These are phyloP conservation scores for Baudoinia panamericana DNA, from an alignment of 495 filamentous ascomycete species.

Conservation along the genomic window DNA sequence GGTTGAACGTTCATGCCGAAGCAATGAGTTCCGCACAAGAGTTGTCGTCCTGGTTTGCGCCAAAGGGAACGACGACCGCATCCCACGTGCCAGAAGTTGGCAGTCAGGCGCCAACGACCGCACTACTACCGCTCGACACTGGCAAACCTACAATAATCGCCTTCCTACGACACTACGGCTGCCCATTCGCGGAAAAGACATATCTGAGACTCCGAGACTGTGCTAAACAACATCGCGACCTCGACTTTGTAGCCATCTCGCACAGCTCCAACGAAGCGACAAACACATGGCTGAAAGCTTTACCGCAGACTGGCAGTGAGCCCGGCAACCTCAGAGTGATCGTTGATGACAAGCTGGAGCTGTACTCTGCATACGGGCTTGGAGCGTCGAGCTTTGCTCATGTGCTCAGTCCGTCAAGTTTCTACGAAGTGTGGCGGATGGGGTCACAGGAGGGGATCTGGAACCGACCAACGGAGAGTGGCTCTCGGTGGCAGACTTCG, in stretches of 20 bases:
- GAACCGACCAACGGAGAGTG: constrained; percentile 42
- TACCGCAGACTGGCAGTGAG: constrained; percentile 35
- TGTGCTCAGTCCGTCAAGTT: constrained; percentile 32
- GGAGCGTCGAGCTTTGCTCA: constrained; percentile 41
- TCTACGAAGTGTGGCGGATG: constrained; percentile 38
- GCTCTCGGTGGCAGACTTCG: constrained; percentile 44
- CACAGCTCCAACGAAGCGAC: constrained; percentile 40
- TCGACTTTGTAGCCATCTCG: constrained; percentile 45
- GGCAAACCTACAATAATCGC: constrained; percentile 39
- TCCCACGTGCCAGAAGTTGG: constrained; percentile 6
- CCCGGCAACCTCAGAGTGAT: constrained; percentile 38
- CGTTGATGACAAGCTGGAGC: constrained; percentile 38
- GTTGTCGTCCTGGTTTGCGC: constrained; percentile 15
- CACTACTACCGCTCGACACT: constrained; percentile 33
- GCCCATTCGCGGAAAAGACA: constrained; percentile 48
- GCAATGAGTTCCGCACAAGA: constrained; percentile 20
- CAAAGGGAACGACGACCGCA: neutral
- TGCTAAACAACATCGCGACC: constrained; percentile 35
- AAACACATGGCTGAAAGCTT: constrained; percentile 38
- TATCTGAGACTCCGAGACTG: constrained; percentile 35
- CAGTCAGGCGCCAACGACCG: constrained; percentile 33
- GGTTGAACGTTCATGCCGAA: no score
- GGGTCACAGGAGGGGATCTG: constrained; percentile 42
- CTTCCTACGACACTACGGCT: constrained; percentile 50
- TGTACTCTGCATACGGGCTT: constrained; percentile 44